phyloP scores from a whole-genome alignment of 495 filamentous ascomycete species.

The Venustampulla echinocandica region DNA sequence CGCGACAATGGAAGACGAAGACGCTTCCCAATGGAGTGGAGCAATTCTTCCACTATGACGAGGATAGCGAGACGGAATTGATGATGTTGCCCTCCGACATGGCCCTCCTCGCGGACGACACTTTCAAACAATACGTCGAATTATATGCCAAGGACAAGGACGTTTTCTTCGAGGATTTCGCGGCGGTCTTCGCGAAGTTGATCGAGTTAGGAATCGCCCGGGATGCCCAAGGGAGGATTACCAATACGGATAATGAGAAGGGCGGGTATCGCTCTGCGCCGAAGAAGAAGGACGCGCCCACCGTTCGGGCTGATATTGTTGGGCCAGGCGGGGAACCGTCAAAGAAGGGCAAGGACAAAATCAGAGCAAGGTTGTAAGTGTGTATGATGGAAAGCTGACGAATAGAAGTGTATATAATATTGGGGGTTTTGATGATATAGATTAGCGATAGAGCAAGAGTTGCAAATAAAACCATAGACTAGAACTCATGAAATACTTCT shows the following conservation, averaged over 20 bases:
- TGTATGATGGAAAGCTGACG: conserved; percentile 3
- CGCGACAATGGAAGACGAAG: conserved; percentile 47
- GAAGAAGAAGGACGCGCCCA: conserved; percentile 45
- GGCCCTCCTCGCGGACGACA: conserved; percentile 29
- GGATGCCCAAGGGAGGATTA: conserved; percentile 39
- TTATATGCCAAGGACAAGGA: conserved; percentile 53
- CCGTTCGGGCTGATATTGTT: conserved; percentile 26
- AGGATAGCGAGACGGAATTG: conserved; percentile 43
- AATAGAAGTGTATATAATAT: background rate
- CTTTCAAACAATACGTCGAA: conserved; percentile 43
- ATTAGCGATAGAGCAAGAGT: background rate
- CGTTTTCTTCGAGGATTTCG: conserved; percentile 52
- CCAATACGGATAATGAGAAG: conserved; percentile 44
- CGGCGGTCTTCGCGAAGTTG: conserved; percentile 53
- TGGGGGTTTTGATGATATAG: background rate
- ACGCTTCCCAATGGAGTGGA: conserved; percentile 42
- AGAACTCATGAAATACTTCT: too few species aligned
- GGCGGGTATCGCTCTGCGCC: conserved; percentile 50
- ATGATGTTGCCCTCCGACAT: conserved; percentile 49
- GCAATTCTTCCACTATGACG: conserved; percentile 52
- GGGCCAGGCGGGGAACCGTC: conserved; percentile 20
- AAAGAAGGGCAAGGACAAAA: conserved; percentile 25
- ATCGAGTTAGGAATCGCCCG: conserved; percentile 50
- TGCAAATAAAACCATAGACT: too few species aligned
- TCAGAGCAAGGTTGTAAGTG: conserved; percentile 22